These are phyloP conservation scores for Gaeumannomyces sp. DNA, from an alignment of 2,329 filamentous ascomycete species.

Conservation along the genomic window DNA sequence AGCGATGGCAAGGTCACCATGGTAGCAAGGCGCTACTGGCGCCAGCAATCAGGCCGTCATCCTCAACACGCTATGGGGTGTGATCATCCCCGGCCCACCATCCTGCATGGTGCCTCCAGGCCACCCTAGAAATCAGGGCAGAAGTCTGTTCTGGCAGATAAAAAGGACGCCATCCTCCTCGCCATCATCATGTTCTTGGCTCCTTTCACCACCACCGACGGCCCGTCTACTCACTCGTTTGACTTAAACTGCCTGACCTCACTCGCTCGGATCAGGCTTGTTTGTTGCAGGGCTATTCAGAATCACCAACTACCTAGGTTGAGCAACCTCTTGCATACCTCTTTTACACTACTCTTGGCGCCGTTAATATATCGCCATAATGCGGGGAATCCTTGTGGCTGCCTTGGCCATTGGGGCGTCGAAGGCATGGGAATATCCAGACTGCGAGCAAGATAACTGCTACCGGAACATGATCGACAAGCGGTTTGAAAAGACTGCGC, in stretches of 20 bases:
- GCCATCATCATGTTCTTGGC: neutral
- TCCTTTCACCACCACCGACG: neutral
- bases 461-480: slow-evolving; percentile 10
- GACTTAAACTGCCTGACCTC: neutral
- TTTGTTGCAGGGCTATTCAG: neutral
- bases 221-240: neutral
- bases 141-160: neutral
- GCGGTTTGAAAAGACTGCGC: neutral
- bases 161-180: neutral
- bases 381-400: neutral
- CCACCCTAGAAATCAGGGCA: too few species aligned
- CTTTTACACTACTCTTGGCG: neutral
- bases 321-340: too few species aligned
- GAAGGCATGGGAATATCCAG: neutral
- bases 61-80: neutral
- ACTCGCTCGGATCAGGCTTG: neutral
- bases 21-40: neutral
- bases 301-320: neutral
- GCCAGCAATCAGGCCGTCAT: neutral
- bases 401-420: neutral
- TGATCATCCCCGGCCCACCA: neutral
- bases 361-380: neutral
- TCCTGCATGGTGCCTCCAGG: neutral
- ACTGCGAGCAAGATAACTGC: slow-evolving; percentile 11
- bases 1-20: neutral